Evolutionary conservation across 768 basidiomycete species (phyloP).

Genomic region (Plicaturopsis crispa): DNA sequence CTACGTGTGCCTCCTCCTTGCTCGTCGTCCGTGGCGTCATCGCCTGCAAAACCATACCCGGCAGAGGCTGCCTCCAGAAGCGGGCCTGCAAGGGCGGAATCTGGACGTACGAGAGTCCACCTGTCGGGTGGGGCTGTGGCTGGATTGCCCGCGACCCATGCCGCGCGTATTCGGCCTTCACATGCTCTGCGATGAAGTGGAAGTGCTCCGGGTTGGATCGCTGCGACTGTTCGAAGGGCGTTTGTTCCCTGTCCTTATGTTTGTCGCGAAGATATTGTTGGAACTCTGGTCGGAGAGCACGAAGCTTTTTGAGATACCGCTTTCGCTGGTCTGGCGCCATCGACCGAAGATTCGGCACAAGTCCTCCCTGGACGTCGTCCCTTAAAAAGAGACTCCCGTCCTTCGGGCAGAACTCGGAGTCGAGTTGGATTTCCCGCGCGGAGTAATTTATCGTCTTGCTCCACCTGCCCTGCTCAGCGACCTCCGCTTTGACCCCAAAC

Average conservation of each 20-base stretch:
- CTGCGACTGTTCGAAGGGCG: no score
- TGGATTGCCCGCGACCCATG: conserved; percentile 35
- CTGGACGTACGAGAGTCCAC: conserved; percentile 53
- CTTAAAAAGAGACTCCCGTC: conserved; percentile 2
- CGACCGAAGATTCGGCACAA: conserved; percentile 45
- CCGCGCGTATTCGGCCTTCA: background rate
- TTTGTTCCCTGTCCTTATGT: no score
- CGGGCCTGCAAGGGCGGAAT: conserved; percentile 46
- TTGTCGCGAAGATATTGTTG: conserved; percentile 30
- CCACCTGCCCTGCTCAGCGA: conserved; percentile 27
- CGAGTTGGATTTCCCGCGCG: conserved; percentile 31
- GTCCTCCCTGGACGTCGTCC: conserved; percentile 15
- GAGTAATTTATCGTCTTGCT: conserved; percentile 15
- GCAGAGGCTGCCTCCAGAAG: conserved; percentile 42
- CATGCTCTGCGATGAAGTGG: conserved; percentile 6
- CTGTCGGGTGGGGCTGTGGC: conserved; percentile 56
- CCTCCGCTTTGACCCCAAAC: conserved; percentile 34
- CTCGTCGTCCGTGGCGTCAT: no score
- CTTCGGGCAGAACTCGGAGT: conserved; percentile 35
- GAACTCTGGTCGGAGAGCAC: conserved; percentile 51
- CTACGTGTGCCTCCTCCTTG: background rate
- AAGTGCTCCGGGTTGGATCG: no score
- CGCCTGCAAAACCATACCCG: conserved; percentile 49
- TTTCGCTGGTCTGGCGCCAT: conserved; percentile 57
- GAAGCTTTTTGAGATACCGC: conserved; percentile 51